These are phyloP conservation scores for Myriosclerotinia curreyana DNA, from an alignment of 2,329 filamentous ascomycete species.

Conservation along the genomic window DNA sequence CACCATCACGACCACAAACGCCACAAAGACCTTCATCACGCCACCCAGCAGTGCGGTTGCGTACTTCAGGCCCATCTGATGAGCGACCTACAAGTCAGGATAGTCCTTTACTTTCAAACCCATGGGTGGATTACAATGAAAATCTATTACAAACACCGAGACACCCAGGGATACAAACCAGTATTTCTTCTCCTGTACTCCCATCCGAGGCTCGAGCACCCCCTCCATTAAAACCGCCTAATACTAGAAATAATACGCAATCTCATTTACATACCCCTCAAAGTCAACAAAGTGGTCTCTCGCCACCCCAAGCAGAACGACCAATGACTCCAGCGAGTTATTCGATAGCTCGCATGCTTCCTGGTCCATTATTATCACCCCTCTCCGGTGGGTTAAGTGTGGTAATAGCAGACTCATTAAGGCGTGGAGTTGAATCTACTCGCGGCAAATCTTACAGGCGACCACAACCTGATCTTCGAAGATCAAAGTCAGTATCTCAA, in stretches of 20 bases:
- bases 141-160: constrained; percentile 26
- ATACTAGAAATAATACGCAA: constrained; percentile 32
- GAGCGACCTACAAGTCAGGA: constrained; percentile 25
- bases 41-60: constrained; percentile 27
- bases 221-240: constrained; percentile 29
- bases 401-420: constrained; percentile 62
- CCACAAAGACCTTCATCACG: constrained; percentile 32
- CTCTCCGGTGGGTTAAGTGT: constrained; percentile 59
- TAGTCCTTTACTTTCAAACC: constrained; percentile 35
- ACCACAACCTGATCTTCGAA: constrained; percentile 33
- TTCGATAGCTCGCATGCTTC: constrained; percentile 52
- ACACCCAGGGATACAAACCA: constrained; percentile 32
- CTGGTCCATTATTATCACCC: constrained; percentile 57
- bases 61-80: constrained; percentile 21
- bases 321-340: constrained; percentile 45
- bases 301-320: constrained; percentile 41
- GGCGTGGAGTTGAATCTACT: constrained; percentile 51
- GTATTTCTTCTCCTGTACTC: constrained; percentile 35
- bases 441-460: constrained; percentile 37
- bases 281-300: constrained; percentile 36
- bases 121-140: constrained; percentile 33
- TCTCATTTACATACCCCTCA: constrained; percentile 35
- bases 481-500: constrained; percentile 35
- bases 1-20: constrained; percentile 28
- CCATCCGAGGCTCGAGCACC: constrained; percentile 36